A percentile compares a stretch with the other conserved stretches of the same genome.
These are phyloP conservation scores for Crithidia brevicula DNA, from an alignment of 208 protist species.

Conservation along the genomic window DNA sequence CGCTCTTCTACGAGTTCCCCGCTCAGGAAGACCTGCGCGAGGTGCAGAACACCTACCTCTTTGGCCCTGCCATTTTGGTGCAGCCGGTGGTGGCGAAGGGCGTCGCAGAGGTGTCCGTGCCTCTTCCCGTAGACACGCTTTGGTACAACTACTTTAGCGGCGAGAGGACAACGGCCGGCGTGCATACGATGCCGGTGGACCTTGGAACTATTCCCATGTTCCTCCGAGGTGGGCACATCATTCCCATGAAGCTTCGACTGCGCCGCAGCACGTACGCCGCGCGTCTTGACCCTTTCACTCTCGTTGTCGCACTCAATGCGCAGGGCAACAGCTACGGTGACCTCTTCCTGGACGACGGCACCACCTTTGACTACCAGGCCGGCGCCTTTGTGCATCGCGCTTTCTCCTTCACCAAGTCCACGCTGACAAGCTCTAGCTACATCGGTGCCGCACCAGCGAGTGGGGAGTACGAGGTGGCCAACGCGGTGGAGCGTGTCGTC, in stretches of 20 bases:
- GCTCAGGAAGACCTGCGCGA: constrained; percentile 75
- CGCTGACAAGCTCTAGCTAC: constrained; percentile 37
- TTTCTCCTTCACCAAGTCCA: constrained; percentile 51
- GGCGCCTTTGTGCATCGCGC: constrained; percentile 59
- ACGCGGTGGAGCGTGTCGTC: constrained; percentile 72
- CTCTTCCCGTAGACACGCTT: constrained; percentile 67
- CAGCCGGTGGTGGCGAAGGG: constrained; percentile 80
- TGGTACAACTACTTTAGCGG: constrained; percentile 84
- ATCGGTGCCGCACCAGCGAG: not conserved
- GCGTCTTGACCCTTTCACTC: constrained; percentile 93
- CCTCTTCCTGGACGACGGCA: constrained; percentile 81
- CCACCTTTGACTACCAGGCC: constrained; percentile 63
- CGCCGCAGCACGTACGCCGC: constrained; percentile 86
- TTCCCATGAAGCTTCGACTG: constrained; percentile 92
- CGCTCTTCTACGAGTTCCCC: constrained; percentile 96
- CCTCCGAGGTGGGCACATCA: constrained; percentile 92
- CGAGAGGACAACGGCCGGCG: constrained; percentile 22
- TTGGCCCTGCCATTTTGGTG: constrained; percentile 90
- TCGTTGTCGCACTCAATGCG: constrained; percentile 89
- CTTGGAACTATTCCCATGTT: constrained; percentile 94
- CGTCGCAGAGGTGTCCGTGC: constrained; percentile 52
- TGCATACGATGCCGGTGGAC: constrained; percentile 47
- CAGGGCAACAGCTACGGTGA: constrained; percentile 68
- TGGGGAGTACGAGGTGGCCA: constrained; percentile 19
- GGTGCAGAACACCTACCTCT: constrained; percentile 93